Base-by-base conservation (phyloP, 352 stramenopile species). In the Phytopythium sindhum region DNA sequence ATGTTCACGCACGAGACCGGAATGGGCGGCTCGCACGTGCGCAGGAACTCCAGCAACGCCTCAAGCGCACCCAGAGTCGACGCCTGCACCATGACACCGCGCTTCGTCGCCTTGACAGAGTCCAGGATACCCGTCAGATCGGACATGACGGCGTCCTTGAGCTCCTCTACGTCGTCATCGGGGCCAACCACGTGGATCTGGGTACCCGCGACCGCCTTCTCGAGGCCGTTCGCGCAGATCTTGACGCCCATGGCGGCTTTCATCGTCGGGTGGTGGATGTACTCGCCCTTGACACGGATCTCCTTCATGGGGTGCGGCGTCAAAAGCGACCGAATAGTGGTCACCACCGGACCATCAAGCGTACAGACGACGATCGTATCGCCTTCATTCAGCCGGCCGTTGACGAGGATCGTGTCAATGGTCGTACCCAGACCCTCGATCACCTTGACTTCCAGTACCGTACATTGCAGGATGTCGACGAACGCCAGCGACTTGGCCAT, bases 201-300 rank as follows among this genome's bases (percentile, higher is more conserved):
- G 31, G 97, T 99, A 62, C 98, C 98, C 12, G 98, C 97, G 51
- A 99, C 97, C 0, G 98, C 97, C 75, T 99, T 98, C 50, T 99
- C 97, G 15, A 99, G 88, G 39, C 96, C 96, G 57, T 97, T 84
- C 15, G 96, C 97, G 67, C 96, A 98, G 57, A 99, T 96, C 82
- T 99, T 99, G 24, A 99, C 91, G 68, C 98, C 97, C 75, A 99
- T 97, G n/a, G 98, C 98, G 28, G 95, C 98, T 66, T 98, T 97
- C 68, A 99, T 96, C 64, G 88, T 84, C 59, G 98, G 95, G 77
- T 99, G 97, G 75, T 99, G 96, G 58, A 99, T 81, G 72, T 96
- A 97, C 62, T 95, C 88, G 37, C 82, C 85, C 81, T 97, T 97
- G 61, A 98, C 84, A 61, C 97, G 93, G 72, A 99, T 98, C 75